phyloP scores from a whole-genome alignment of 768 basidiomycete species.

The Podaxis carcinomalis region DNA sequence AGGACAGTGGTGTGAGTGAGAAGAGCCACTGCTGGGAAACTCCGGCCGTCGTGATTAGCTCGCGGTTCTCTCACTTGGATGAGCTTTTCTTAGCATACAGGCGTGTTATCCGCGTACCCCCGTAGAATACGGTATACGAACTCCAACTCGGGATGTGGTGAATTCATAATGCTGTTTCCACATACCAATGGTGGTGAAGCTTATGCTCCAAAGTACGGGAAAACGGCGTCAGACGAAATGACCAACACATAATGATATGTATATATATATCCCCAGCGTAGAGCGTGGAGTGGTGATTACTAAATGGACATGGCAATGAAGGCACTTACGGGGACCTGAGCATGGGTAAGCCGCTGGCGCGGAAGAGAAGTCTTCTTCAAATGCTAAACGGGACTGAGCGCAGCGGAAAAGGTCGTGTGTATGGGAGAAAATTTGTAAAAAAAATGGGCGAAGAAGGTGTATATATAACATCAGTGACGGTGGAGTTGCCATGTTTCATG shows the following conservation, averaged over 20 bases:
- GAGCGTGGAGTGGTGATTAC: background rate
- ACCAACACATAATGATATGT: background rate
- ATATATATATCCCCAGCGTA: background rate
- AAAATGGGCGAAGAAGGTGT: background rate
- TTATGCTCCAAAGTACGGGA: background rate
- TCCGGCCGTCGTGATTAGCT: too few species aligned
- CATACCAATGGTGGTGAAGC: background rate
- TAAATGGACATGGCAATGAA: background rate
- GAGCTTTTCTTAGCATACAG: background rate
- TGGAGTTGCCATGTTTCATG: background rate
- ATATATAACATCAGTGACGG: background rate
- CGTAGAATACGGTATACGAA: background rate
- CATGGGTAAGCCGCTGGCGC: too few species aligned
- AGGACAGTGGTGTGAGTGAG: too few species aligned
- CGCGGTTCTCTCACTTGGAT: too few species aligned
- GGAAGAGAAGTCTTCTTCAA: too few species aligned
- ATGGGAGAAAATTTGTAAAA: background rate
- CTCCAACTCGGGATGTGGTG: background rate
- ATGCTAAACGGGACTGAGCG: background rate
- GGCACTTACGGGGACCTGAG: background rate
- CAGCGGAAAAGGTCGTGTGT: background rate
- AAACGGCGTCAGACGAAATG: background rate
- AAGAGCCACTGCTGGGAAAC: too few species aligned
- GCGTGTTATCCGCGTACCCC: background rate
- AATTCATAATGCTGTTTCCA: background rate